Evolutionary conservation across 306 rosid genomes (phyloP).

Genomic region (Cucumis hystrix): DNA sequence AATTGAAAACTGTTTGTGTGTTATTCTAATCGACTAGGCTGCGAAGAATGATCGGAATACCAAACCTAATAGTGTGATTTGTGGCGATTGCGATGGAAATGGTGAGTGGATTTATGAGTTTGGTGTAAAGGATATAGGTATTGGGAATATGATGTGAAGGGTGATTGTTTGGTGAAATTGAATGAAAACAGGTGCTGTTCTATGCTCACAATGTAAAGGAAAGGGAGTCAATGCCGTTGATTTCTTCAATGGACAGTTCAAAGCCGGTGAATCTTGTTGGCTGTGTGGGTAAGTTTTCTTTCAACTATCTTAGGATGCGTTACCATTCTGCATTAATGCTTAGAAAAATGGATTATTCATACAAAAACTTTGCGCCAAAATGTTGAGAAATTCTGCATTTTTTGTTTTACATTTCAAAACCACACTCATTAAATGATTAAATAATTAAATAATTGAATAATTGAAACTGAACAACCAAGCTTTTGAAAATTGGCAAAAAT

Average conservation of each 20-base stretch:
- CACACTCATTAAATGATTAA: too few species aligned
- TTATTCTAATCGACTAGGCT: constrained; percentile 26
- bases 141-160: neutral
- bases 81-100: constrained; percentile 75
- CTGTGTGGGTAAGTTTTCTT: constrained; percentile 58
- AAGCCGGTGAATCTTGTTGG: constrained; percentile 91
- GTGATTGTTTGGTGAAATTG: neutral
- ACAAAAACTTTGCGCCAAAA: too few species aligned
- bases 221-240: constrained; percentile 72
- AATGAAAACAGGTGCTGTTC: constrained; percentile 39
- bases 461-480: too few species aligned
- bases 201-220: constrained; percentile 67
- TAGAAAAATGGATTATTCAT: too few species aligned
- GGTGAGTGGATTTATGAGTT: constrained; percentile 21
- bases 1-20: neutral
- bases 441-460: too few species aligned
- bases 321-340: too few species aligned
- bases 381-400: too few species aligned
- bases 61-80: constrained; percentile 61
- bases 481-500: too few species aligned
- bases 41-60: constrained; percentile 23
- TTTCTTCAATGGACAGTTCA: constrained; percentile 83
- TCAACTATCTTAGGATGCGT: too few species aligned
- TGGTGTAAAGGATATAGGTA: neutral
- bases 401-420: too few species aligned